A percentile compares a stretch with the other conserved stretches of the same genome.
Evolutionary conservation across 1,139 yeast genomes (phyloP).

Genomic region (Protomyces gravidus): DNA sequence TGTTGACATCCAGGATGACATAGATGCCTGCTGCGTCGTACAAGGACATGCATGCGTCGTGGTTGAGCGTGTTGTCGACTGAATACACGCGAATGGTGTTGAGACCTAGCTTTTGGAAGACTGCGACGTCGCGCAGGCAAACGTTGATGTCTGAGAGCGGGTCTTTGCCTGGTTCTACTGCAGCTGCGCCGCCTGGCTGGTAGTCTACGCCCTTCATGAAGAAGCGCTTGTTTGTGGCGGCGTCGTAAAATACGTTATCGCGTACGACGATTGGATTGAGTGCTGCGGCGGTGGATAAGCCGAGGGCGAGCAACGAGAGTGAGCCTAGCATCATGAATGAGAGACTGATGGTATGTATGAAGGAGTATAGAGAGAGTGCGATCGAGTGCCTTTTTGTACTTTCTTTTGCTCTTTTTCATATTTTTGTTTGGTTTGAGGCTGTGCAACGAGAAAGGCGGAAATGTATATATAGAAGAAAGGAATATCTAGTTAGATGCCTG

Average conservation of each 20-base stretch:
- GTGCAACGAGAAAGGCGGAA: too few relatives aligned
- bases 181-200: slow-evolving; percentile 71
- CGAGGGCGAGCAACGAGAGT: background rate
- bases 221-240: slow-evolving; percentile 32
- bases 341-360: too few relatives aligned
- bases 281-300: slow-evolving; percentile 6
- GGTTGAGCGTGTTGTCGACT: slow-evolving; percentile 59
- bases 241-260: slow-evolving; percentile 30
- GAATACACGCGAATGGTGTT: slow-evolving; percentile 58
- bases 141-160: slow-evolving; percentile 66
- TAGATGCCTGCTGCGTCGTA: slow-evolving; percentile 86
- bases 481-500: too few relatives aligned
- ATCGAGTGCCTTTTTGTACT: background rate
- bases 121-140: slow-evolving; percentile 77
- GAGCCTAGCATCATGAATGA: background rate
- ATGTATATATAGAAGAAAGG: too few relatives aligned
- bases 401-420: background rate
- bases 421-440: background rate
- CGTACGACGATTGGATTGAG: slow-evolving; percentile 28
- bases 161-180: slow-evolving; percentile 52
- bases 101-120: slow-evolving; percentile 69
- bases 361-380: background rate
- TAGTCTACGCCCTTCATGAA: slow-evolving; percentile 60
- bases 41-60: slow-evolving; percentile 81
- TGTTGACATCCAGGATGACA: slow-evolving; percentile 78